Conservation (phyloP, 805 yeast genomes). For the Yarrowia divulgata region DNA sequence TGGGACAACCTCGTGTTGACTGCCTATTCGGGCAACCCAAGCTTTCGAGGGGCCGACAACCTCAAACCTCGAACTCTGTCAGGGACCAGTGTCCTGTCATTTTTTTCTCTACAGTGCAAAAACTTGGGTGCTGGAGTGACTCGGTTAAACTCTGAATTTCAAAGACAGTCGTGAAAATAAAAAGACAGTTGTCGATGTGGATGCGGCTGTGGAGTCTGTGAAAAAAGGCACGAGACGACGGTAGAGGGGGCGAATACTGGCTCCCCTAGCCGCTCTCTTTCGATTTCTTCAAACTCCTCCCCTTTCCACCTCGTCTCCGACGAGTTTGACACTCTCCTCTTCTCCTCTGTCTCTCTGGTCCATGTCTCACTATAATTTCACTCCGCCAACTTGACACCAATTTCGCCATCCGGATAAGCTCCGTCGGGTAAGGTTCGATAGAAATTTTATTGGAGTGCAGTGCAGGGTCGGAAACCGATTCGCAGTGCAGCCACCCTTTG, state of each 20-base stretch:
- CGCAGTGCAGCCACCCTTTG: conserved; percentile 10
- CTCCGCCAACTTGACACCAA: background rate
- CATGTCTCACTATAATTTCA: conserved; percentile 13
- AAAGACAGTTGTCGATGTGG: too few species aligned
- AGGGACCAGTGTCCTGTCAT: too few species aligned
- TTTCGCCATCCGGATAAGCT: conserved; percentile 11
- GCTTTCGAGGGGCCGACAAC: background rate
- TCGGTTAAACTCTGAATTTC: too few species aligned
- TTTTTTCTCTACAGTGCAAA: background rate
- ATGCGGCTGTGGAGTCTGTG: too few species aligned
- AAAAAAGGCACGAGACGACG: too few species aligned
- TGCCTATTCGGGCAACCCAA: conserved; percentile 9
- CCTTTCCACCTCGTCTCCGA: background rate
- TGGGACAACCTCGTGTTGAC: conserved; percentile 9
- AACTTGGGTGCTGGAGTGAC: background rate
- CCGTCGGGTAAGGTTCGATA: conserved; percentile 1
- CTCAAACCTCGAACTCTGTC: background rate
- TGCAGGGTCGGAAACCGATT: background rate
- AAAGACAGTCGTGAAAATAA: too few species aligned
- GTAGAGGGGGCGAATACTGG: too few species aligned
- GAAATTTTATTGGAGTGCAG: conserved; percentile 9
- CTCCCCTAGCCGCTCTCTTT: too few species aligned
- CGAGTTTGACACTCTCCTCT: background rate
- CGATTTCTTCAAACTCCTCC: too few species aligned
- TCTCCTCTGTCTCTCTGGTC: background rate